phyloP scores from a whole-genome alignment of 2,329 filamentous ascomycete genomes.

The Drechslerella stenobrocha region DNA sequence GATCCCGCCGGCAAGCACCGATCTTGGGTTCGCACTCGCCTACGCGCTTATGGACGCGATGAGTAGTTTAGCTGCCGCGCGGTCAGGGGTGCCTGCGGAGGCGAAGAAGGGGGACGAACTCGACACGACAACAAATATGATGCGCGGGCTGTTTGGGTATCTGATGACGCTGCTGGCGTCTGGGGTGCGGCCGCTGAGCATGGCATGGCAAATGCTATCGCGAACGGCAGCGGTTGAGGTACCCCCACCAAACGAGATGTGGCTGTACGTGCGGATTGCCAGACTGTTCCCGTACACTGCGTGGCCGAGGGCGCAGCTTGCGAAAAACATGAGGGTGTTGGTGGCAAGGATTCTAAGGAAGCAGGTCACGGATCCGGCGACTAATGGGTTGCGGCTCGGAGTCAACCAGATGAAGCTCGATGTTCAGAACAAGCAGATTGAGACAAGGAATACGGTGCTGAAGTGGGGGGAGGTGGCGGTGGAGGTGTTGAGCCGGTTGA shows the following conservation, averaged over 20 bases:
- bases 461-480: conserved; percentile 33
- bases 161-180: conserved; percentile 38
- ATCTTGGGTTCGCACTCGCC: conserved; percentile 35
- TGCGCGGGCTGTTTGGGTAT: conserved; percentile 45
- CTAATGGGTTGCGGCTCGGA: conserved; percentile 24
- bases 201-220: conserved; percentile 45
- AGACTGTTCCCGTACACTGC: conserved; percentile 45
- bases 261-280: conserved; percentile 33
- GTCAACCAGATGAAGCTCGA: conserved; percentile 36
- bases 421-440: conserved; percentile 6
- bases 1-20: conserved; percentile 32
- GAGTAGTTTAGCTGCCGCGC: conserved; percentile 29
- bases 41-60: conserved; percentile 40
- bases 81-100: conserved; percentile 25
- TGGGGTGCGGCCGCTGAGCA: conserved; percentile 40
- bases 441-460: too few species aligned
- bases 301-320: conserved; percentile 44
- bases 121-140: conserved; percentile 44
- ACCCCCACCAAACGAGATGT: conserved; percentile 32
- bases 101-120: conserved; percentile 39
- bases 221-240: conserved; percentile 21
- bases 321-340: conserved; percentile 39
- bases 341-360: conserved; percentile 32
- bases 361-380: conserved; percentile 39
- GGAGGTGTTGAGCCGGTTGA: conserved; percentile 32